Percentiles rank a stretch among this genome's conserved stretches.
phyloP scores from a whole-genome alignment of 495 filamentous ascomycete genomes.

The Penicillium malachiteum region DNA sequence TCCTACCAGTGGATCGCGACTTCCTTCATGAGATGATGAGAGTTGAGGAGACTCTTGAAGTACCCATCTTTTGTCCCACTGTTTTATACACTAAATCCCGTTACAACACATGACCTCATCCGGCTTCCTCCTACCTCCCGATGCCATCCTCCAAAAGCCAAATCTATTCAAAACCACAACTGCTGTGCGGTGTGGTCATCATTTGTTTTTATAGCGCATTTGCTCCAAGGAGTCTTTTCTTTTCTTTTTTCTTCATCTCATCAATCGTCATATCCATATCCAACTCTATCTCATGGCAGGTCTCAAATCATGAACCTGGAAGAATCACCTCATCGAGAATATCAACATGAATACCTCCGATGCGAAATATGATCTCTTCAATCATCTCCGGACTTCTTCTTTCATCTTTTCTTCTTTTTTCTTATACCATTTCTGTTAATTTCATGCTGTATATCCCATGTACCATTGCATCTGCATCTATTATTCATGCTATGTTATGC shows the following conservation, averaged over 20 bases:
- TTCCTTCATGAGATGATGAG: conserved; percentile 7
- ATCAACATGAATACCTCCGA: too few species aligned
- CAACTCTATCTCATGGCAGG: too few species aligned
- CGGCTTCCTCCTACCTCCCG: neutral
- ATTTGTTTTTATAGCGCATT: neutral
- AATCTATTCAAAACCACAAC: conserved; percentile 3
- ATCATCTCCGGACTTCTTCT: neutral
- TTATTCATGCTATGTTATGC: conserved; percentile 14
- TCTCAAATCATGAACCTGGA: too few species aligned
- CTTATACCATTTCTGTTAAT: neutral
- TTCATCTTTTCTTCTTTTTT: conserved; percentile 1
- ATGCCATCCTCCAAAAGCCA: neutral
- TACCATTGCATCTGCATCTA: conserved; percentile 15
- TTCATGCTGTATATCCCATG: conserved; percentile 17
- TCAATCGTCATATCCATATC: neutral
- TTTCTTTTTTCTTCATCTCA: neutral
- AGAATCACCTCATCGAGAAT: too few species aligned
- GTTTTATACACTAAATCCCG: neutral
- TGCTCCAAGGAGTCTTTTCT: neutral
- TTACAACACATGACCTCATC: neutral
- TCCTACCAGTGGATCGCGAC: conserved; percentile 3
- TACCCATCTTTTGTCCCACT: neutral
- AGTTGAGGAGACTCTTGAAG: neutral
- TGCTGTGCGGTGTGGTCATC: conserved; percentile 18
- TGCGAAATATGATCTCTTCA: too few species aligned